phyloP scores from a whole-genome alignment of 192 early-diverging fungal species.

The Mortierella alpina region DNA sequence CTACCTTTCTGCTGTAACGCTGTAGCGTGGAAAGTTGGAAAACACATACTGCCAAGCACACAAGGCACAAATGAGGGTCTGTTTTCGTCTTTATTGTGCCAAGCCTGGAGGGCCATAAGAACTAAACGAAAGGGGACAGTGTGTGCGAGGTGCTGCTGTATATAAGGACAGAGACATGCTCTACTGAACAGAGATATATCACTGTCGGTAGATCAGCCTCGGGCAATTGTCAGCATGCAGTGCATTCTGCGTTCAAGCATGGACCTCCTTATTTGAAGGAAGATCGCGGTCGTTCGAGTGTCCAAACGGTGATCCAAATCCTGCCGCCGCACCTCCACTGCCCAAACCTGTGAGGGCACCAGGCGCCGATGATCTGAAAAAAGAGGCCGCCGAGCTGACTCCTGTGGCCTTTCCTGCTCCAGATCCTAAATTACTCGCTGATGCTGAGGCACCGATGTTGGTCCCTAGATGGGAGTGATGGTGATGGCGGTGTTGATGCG shows the following conservation, averaged over 20 bases:
- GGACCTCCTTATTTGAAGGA: conserved; percentile 21
- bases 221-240: too few relatives aligned
- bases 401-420: not conserved
- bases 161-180: too few relatives aligned
- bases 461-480: conserved; percentile 1
- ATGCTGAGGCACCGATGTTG: not conserved
- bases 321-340: not conserved
- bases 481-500: not conserved
- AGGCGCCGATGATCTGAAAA: conserved; percentile 4
- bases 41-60: too few relatives aligned
- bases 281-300: not conserved
- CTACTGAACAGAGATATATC: too few relatives aligned
- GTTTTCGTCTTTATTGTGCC: too few relatives aligned
- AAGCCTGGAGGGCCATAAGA: too few relatives aligned
- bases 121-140: too few relatives aligned
- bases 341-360: not conserved
- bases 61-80: too few relatives aligned
- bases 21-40: too few relatives aligned
- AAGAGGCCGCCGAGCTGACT: not conserved
- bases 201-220: too few relatives aligned
- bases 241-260: conserved; percentile 7
- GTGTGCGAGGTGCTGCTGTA: too few relatives aligned
- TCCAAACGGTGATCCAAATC: conserved; percentile 7
- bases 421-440: not conserved
- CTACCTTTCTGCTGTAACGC: too few relatives aligned